These are phyloP conservation scores for Canavalia gladiata DNA, from an alignment of 306 rosid species.

Conservation along the genomic window DNA sequence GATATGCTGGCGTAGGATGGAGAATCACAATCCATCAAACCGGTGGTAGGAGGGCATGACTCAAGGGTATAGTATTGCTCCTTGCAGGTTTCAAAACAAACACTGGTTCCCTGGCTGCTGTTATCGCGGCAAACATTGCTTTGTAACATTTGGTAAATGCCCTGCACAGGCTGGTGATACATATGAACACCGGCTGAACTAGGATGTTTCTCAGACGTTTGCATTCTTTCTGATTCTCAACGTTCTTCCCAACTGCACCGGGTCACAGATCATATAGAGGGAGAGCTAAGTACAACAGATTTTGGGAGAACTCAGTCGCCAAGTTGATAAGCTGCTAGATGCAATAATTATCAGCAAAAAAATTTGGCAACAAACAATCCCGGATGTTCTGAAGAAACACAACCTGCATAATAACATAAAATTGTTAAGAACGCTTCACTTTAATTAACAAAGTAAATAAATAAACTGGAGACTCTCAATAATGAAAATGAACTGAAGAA, in stretches of 20 bases:
- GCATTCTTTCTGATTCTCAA: constrained; percentile 55
- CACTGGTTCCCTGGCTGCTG: constrained; percentile 65
- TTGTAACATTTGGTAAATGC: constrained; percentile 62
- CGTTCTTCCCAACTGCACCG: constrained; percentile 1
- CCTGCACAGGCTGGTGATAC: constrained; percentile 64
- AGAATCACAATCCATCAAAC: constrained; percentile 60
- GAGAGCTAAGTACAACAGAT: neutral
- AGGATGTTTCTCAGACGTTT: constrained; percentile 61
- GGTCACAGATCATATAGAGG: constrained; percentile 1
- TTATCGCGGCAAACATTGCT: constrained; percentile 53
- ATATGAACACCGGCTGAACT: constrained; percentile 53
- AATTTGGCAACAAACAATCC: neutral
- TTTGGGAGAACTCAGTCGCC: neutral
- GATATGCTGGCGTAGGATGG: constrained; percentile 76
- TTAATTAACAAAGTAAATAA: constrained; percentile 17
- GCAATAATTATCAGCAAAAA: constrained; percentile 34
- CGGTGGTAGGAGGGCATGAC: constrained; percentile 60
- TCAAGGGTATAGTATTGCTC: constrained; percentile 73
- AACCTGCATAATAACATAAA: constrained; percentile 51
- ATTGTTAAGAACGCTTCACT: neutral
- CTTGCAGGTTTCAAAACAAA: constrained; percentile 62
- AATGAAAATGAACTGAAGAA: constrained; percentile 16
- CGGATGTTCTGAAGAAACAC: constrained; percentile 7
- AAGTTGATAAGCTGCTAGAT: constrained; percentile 28
- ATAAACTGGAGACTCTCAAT: constrained; percentile 5